Conservation (phyloP, 2,329 filamentous ascomycete species). For the Beauveria australis region DNA sequence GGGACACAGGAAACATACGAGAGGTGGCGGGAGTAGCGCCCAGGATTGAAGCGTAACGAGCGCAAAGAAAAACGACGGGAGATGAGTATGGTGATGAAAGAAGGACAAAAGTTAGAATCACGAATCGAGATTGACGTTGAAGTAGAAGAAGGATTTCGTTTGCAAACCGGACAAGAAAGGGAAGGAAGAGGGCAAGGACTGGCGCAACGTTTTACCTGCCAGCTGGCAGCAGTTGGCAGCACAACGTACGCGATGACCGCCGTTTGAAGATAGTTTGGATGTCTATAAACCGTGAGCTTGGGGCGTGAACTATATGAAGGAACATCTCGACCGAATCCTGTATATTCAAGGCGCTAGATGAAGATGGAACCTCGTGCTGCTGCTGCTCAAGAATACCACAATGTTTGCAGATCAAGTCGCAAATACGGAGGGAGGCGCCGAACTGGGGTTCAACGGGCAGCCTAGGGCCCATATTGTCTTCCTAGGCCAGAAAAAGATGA, state of each 20-base stretch:
- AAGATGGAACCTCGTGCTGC: not conserved
- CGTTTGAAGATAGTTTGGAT: not conserved
- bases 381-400: not conserved
- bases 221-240: constrained; percentile 12
- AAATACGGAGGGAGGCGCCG: not conserved
- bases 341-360: not conserved
- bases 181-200: not conserved
- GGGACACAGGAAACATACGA: not conserved
- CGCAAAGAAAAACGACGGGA: not conserved
- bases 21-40: not conserved
- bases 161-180: not conserved
- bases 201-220: not conserved
- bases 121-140: not conserved
- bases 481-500: not conserved
- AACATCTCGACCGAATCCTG: not conserved
- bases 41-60: not conserved
- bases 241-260: not conserved
- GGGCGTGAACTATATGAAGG: not conserved
- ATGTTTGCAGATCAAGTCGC: not conserved
- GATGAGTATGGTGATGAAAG: not conserved
- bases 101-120: not conserved
- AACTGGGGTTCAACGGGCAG: not conserved
- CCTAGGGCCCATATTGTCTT: not conserved
- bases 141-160: not conserved
- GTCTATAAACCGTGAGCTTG: not conserved